Evolutionary conservation across 441 rosid species (phyloP), one percentile per base, ranked within the genome.

Genomic region (Metrosideros polymorpha): DNA sequence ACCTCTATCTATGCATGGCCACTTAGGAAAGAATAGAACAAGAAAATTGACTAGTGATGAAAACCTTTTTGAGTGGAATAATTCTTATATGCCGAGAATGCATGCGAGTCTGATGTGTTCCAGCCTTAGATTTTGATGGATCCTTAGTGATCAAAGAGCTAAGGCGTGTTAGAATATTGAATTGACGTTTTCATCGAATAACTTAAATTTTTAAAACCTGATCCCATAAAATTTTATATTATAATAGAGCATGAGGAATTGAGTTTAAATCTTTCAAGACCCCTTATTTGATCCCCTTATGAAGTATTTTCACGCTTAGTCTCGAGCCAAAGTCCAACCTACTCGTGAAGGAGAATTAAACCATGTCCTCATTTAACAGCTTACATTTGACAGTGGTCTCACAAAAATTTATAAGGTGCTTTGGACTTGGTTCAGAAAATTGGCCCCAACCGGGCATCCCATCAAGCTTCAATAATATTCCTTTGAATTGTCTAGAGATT

Each of bases 121-220:
- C 45, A 10, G 7, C 7, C 8, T 19, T 66, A 4, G 45, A 66
- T 66, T 66, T 66, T 22, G 79, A 66, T 35, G 47, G 45, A 66
- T 66, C 47, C 77, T 8, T 9, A 4, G 2, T 32, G 43, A 63
- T 32, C 1, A 32, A 18, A 32, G 76, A 63, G 43, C 6, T 35
- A 66, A 66, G 8, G 2, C 9, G 76, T 15, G 43, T 9, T 9
- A 4, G 7, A 32, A 18, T 32, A 32, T 63, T 63, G 76, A 35
- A 35, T 0, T 0, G 1, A 35, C 1, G 7, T 66, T 66, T 66
- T 66, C 7, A 66, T 35, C 0, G 0, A 35, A 35, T 0, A 35
- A 66, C 6, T 18, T 35, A 22, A 66, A 35, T 2, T 30, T 19
- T 10, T 66, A 1, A 3, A 56, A 66, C 1, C 4, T 3, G 7